Base-by-base conservation (phyloP, 371 early-diverging fungal species). In the Saksenaea vasiformis region DNA sequence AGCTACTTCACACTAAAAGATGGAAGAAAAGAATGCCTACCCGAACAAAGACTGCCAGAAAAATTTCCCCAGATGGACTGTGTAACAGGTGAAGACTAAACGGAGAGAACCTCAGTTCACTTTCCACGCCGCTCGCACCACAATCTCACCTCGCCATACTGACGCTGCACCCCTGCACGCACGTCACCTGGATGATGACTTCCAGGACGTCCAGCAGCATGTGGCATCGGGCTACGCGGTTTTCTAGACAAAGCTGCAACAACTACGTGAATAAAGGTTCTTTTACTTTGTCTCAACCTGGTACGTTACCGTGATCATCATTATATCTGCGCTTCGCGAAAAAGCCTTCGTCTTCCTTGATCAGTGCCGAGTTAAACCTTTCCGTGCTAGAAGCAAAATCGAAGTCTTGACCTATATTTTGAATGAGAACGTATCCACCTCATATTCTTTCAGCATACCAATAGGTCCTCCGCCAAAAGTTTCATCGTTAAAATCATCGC, bases 401-500 rank as follows among this genome's bases (percentile, higher is more conserved):
- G 74, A 90, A 92, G 61, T 93, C 90, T 54, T 83, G 78, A 54
- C 82, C 86, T 72, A 65, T 56, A 67, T 74, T 14, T 58, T 62
- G 41, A 51, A 53, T 22, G 59, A 41, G 19, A 44, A 54, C 34
- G 28, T 39, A 28, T 51, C 56, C 35, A 60, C 28, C 24, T 54
- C 36, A 56, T 59, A 62, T 61, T 41, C 27, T 26, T 38, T 13
- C 8, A 62, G 54, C 64, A 74, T 80, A 81, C 88, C 85, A 56
- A 82, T 68, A 36, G 77, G 76, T 31, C 71, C 79, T 9, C 76
- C 90, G 24, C 91, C 93, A 85, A 96, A 95, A 0, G 96, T 96
- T 69, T 93, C 90, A 67, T 90, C 91, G 66, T 96, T 95, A 56
- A 87, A 79, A 59, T 87, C 89, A 69, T 93, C 93, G 51, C 87